A percentile compares a stretch with the other conserved stretches of the same genome.
Evolutionary conservation across 2,329 filamentous ascomycete genomes (phyloP).

Genomic region (Aspergillus ruber): DNA sequence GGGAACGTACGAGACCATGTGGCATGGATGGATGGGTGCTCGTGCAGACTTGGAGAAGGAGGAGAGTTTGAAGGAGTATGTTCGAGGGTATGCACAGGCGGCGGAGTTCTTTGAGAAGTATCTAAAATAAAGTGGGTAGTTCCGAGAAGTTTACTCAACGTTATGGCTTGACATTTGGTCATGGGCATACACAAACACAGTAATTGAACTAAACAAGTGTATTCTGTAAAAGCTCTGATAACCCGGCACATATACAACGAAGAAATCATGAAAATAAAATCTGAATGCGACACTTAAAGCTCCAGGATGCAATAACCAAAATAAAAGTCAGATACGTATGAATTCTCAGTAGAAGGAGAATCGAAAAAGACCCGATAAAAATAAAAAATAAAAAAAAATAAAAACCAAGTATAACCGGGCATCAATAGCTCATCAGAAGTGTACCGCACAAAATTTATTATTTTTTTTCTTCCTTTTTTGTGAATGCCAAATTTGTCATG

Average conservation of each 20-base stretch:
- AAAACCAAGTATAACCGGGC: not conserved
- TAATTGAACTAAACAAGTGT: too few species aligned
- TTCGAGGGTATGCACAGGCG: constrained; percentile 39
- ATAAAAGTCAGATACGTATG: too few species aligned
- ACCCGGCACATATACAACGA: too few species aligned
- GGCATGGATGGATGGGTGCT: constrained; percentile 70
- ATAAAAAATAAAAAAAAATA: too few species aligned
- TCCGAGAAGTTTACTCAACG: too few species aligned
- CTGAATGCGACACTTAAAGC: constrained; percentile 1
- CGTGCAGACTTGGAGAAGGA: constrained; percentile 53
- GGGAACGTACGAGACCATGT: constrained; percentile 61
- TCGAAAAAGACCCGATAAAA: not conserved
- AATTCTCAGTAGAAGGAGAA: too few species aligned
- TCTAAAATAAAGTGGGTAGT: constrained; percentile 3
- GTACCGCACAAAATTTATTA: not conserved
- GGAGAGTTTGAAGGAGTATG: constrained; percentile 54
- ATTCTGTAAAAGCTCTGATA: too few species aligned
- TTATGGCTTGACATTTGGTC: too few species aligned
- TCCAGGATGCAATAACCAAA: too few species aligned
- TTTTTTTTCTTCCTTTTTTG: not conserved
- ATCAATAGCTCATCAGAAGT: not conserved
- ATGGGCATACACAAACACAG: too few species aligned
- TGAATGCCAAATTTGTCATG: not conserved
- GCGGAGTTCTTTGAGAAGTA: constrained; percentile 21
- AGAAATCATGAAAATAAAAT: constrained; percentile 5